phyloP scores from a whole-genome alignment of 805 yeast genomes.

The Candida multigemmis region DNA sequence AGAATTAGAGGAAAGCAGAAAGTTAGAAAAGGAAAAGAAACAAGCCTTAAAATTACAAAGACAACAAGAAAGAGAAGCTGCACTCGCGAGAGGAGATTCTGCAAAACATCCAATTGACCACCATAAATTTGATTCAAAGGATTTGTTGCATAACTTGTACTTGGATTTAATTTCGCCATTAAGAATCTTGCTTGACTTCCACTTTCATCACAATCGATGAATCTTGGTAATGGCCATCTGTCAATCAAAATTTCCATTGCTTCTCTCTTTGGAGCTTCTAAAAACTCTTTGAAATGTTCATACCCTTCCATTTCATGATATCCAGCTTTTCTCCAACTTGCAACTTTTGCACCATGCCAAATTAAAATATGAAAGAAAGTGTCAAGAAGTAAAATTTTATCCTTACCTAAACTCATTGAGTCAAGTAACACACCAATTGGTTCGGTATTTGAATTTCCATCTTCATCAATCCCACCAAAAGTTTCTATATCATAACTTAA shows the following conservation, averaged over 20 bases:
- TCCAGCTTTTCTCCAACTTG: constrained; percentile 93
- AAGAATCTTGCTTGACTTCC: constrained; percentile 97
- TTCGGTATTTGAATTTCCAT: constrained; percentile 34
- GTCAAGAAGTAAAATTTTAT: constrained; percentile 78
- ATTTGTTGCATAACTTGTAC: constrained; percentile 56
- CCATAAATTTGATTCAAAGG: constrained; percentile 7
- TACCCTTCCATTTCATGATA: constrained; percentile 89
- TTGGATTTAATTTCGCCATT: constrained; percentile 90
- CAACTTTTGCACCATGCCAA: constrained; percentile 90
- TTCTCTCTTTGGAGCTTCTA: constrained; percentile 84
- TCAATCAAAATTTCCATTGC: constrained; percentile 88
- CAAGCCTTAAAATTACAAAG: constrained; percentile 40
- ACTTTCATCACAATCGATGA: constrained; percentile 95
- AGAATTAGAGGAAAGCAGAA: constrained; percentile 61
- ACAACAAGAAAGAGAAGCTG: constrained; percentile 37
- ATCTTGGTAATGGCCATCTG: constrained; percentile 95
- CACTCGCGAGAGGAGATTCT: constrained; percentile 78
- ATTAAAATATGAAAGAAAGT: constrained; percentile 95
- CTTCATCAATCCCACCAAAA: constrained; percentile 25
- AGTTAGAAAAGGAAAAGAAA: constrained; percentile 46
- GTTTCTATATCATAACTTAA: constrained; percentile 46
- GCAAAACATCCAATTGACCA: constrained; percentile 52
- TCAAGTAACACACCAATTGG: constrained; percentile 91
- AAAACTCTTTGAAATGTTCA: constrained; percentile 75
- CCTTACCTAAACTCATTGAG: constrained; percentile 85